Base-by-base conservation (phyloP, 2,329 filamentous ascomycete species). In the Scopulariopsis brevicaulis region DNA sequence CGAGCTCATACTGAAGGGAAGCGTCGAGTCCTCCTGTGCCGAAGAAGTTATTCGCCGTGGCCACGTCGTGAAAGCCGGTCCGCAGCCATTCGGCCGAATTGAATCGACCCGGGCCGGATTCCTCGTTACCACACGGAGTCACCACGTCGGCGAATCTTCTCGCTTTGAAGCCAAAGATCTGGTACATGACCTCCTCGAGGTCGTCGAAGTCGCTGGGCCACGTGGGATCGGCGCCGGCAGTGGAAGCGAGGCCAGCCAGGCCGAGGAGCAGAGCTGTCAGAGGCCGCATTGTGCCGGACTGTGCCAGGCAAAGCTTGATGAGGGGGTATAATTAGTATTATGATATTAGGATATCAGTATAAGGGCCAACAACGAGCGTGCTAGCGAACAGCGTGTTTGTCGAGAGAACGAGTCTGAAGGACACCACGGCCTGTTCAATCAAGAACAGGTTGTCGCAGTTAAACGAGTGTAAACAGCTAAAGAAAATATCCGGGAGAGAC, bases 41-140 rank as follows among this genome's bases (percentile, higher is more conserved):
- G 34, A 69, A 72, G 60, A 69, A 75, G 14, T 70, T 66, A 63
- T 80, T 82, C 34, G 73, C 76, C 2, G 80, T 81, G 4, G 79
- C 72, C 76, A 84, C 82, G 65, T 85, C 82, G 67, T 85, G 82
- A 61, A 85, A 85, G 25, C 76, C 82, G 3, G 79, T 76, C 35
- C 82, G 75, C 50, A 85, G 68, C 82, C 82, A 85, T 67, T 84
- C 81, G 7, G 81, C 81, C 6, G 82, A 80, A 52, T 80, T 81
- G 43, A 79, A 74, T 54, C 82, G 77, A 53, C 81, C 82, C 2
- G 76, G 71, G 0, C 78, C 79, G 1, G 76, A 74, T 22, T 76
- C 74, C 59, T 80, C 74, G 61, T 73, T 79, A 51, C 72, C 73
- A 68, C 82, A 85, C 6, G 82, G 82, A 37, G 74, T 80, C 58